These are phyloP conservation scores for Aspergillus ibericus DNA, from an alignment of 2,329 filamentous ascomycete genomes.

Conservation along the genomic window DNA sequence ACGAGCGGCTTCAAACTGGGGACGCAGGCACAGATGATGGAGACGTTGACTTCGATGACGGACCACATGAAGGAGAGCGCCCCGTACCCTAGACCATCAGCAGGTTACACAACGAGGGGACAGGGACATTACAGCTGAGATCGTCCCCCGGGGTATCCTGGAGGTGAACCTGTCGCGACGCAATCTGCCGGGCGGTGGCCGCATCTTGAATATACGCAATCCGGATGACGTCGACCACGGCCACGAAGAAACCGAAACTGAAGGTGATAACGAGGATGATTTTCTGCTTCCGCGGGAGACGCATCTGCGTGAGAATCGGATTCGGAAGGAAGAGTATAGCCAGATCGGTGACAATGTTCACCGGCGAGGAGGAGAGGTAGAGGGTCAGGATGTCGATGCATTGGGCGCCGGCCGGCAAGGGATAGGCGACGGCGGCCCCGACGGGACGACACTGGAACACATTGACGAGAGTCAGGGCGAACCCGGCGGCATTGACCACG, in stretches of 20 bases:
- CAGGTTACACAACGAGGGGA: background rate
- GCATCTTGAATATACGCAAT: conserved; percentile 88
- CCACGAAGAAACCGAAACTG: conserved; percentile 80
- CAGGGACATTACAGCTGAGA: conserved; percentile 50
- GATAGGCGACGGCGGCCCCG: conserved; percentile 63
- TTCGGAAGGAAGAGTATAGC: conserved; percentile 85
- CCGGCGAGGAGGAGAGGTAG: conserved; percentile 73
- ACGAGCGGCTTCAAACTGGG: conserved; percentile 86
- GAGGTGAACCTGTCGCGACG: conserved; percentile 28
- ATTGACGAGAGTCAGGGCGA: conserved; percentile 80
- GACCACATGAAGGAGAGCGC: conserved; percentile 92
- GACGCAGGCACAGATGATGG: conserved; percentile 88
- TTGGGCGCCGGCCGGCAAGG: conserved; percentile 46
- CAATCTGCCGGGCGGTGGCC: conserved; percentile 40
- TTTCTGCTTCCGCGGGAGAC: conserved; percentile 80
- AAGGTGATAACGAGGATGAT: conserved; percentile 85
- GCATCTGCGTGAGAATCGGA: conserved; percentile 83
- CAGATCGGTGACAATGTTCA: conserved; percentile 90
- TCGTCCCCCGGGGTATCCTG: conserved; percentile 48
- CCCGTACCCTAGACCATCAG: conserved; percentile 66
- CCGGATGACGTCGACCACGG: conserved; percentile 81
- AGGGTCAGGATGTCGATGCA: conserved; percentile 65
- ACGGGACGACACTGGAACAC: conserved; percentile 82
- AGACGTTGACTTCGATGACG: conserved; percentile 84
- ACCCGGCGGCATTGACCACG: conserved; percentile 75